phyloP scores from a whole-genome alignment of 2,329 filamentous ascomycete species.

The Byssothecium circinans region DNA sequence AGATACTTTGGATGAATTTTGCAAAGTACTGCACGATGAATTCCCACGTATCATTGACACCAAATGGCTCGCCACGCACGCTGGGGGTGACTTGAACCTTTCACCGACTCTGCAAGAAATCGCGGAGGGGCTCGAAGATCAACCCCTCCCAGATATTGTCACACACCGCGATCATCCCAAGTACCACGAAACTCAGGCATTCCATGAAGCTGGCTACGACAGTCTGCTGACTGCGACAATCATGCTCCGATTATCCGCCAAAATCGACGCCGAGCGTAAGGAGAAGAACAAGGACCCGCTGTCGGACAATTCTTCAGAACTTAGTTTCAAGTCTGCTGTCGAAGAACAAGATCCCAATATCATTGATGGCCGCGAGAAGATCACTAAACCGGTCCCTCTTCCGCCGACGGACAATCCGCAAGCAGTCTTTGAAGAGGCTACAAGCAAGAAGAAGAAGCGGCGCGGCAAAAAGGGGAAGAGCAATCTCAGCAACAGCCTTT shows the following conservation, averaged over 20 bases:
- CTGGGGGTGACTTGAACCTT: conserved; percentile 56
- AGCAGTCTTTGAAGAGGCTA: not conserved
- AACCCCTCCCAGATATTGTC: conserved; percentile 48
- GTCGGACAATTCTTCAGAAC: conserved; percentile 5
- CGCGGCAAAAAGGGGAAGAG: conserved; percentile 13
- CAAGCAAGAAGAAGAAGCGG: conserved; percentile 13
- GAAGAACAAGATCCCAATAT: conserved; percentile 15
- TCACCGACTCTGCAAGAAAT: conserved; percentile 54
- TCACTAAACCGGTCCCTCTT: conserved; percentile 14
- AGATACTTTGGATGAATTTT: conserved; percentile 56
- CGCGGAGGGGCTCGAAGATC: conserved; percentile 45
- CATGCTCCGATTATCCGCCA: conserved; percentile 58
- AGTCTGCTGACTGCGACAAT: conserved; percentile 63
- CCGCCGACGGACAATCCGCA: conserved; percentile 14
- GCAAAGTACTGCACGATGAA: conserved; percentile 51
- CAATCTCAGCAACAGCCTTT: not conserved
- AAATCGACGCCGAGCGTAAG: conserved; percentile 21
- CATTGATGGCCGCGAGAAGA: conserved; percentile 21
- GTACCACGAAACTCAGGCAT: conserved; percentile 45
- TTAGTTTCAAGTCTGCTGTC: conserved; percentile 11
- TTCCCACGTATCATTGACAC: conserved; percentile 64
- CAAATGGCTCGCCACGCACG: conserved; percentile 64
- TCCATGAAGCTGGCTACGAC: conserved; percentile 66
- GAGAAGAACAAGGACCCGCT: conserved; percentile 33
- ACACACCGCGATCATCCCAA: conserved; percentile 39